Evolutionary conservation across 2,329 filamentous ascomycete species (phyloP), one percentile per base, ranked within the genome.

Genomic region (Fusarium sp.): DNA sequence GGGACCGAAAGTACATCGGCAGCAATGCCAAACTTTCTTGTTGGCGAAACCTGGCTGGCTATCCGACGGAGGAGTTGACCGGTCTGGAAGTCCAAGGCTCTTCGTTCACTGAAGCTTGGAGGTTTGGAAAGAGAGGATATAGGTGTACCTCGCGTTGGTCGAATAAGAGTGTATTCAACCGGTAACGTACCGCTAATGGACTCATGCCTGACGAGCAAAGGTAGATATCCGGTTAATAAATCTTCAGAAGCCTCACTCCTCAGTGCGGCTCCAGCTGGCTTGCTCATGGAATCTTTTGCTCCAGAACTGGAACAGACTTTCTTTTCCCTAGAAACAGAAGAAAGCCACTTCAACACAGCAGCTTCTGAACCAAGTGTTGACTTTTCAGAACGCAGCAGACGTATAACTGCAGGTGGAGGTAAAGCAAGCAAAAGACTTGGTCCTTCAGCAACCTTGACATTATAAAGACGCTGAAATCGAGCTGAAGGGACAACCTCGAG

Each of bases 381-480:
- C 50, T 81, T 81, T 72, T 88, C 86, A 51, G 78, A 83, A 30
- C 86, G 82, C 32, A 88, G 77, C 29, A 86, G 77, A 57, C 82
- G 81, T 52, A 82, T 75, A 62, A 81, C 79, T n/a, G 79, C 70
- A 38, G 79, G 76, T 9, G 83, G 83, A n/a, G 84, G 76, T 6
- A 86, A 72, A 38, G 82, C 80, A 43, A 87, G 78, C 29, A 83
- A 64, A 25, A 87, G 72, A 12, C 71, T 76, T 18, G 79, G 79
- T 10, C 79, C 80, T 56, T 84, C 80, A n/a, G 81, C 81, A 45
- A 83, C 75, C 34, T 76, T 78, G 56, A 86, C 78, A 66, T 79
- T 78, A 75, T 84, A 87, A 53, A 81, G 76, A 57, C 81, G 79
- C 60, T 84, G 81, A 11, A 81, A 79, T 14, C 80, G 77, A 53